These are phyloP conservation scores for Pichia scutulata DNA, from an alignment of 805 yeast species.

Conservation along the genomic window DNA sequence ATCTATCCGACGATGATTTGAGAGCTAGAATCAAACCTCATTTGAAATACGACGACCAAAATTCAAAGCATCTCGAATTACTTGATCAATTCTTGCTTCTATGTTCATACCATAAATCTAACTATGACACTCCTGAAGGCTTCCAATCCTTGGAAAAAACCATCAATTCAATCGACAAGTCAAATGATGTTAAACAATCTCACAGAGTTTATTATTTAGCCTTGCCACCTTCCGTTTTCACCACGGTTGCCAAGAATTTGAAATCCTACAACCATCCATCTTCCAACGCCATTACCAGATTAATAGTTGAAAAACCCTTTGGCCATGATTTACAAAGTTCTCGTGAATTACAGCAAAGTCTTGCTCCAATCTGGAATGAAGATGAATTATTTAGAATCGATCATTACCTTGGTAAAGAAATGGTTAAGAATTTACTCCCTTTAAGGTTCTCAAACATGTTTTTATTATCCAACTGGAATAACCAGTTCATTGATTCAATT, in stretches of 20 bases:
- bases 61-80: conserved; percentile 24
- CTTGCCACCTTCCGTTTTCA: conserved; percentile 88
- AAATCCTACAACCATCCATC: conserved; percentile 61
- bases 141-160: conserved; percentile 46
- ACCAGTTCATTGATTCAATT: conserved; percentile 64
- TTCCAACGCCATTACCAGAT: conserved; percentile 59
- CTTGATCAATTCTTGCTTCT: conserved; percentile 58
- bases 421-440: conserved; percentile 89
- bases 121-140: conserved; percentile 77
- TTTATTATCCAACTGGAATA: conserved; percentile 85
- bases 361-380: conserved; percentile 84
- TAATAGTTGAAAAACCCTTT: conserved; percentile 95
- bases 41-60: conserved; percentile 37
- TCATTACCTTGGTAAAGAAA: conserved; percentile 95
- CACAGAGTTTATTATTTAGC: conserved; percentile 90
- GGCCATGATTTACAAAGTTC: conserved; percentile 85
- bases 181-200: conserved; percentile 38
- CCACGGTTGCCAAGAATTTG: conserved; percentile 65
- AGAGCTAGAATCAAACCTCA: conserved; percentile 55
- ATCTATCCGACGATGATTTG: conserved; percentile 59
- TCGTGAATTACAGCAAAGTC: conserved; percentile 62
- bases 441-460: conserved; percentile 88
- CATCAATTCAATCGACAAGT: conserved; percentile 53
- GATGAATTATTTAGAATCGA: conserved; percentile 93
- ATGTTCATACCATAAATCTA: conserved; percentile 65